Percentiles rank a stretch among this genome's conserved stretches.
These are phyloP conservation scores for Trametes versicolor DNA, from an alignment of 1,284 basidiomycete genomes.

Conservation along the genomic window DNA sequence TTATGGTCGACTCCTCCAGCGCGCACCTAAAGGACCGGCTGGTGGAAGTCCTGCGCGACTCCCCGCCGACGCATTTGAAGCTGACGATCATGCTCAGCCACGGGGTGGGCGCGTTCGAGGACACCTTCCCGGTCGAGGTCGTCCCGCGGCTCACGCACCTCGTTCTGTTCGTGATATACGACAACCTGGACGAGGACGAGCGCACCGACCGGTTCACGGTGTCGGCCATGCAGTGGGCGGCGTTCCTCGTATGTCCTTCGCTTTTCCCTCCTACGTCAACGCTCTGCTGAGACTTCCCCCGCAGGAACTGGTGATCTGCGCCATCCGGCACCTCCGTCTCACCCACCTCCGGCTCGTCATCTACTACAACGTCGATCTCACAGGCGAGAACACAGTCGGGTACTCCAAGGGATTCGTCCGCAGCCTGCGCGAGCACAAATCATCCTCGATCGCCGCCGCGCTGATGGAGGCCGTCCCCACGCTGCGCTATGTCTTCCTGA, in stretches of 20 bases:
- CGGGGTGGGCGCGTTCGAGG: conserved; percentile 11
- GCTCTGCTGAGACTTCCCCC: neutral
- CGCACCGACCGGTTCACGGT: neutral
- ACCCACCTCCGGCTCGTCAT: conserved; percentile 12
- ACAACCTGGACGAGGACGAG: conserved; percentile 1
- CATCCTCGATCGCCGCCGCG: neutral
- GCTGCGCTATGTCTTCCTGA: conserved; percentile 2
- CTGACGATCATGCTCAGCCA: conserved; percentile 5
- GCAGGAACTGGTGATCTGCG: neutral
- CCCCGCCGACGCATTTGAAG: conserved; percentile 8
- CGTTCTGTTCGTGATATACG: conserved; percentile 1
- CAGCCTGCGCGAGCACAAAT: conserved; percentile 1
- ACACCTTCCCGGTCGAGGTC: conserved; percentile 6
- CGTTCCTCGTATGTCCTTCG: neutral
- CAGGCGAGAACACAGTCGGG: neutral
- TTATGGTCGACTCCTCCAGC: conserved; percentile 2
- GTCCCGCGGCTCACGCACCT: conserved; percentile 3
- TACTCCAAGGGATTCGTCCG: conserved; percentile 9
- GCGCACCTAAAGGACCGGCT: conserved; percentile 4
- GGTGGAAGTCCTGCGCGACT: neutral
- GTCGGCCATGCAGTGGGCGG: conserved; percentile 4
- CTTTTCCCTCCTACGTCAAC: neutral
- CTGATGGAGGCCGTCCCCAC: conserved; percentile 7
- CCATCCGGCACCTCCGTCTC: conserved; percentile 3
- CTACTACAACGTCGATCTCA: neutral